Conservation (phyloP, 306 rosid genomes). For the Prunus kanzakura region DNA sequence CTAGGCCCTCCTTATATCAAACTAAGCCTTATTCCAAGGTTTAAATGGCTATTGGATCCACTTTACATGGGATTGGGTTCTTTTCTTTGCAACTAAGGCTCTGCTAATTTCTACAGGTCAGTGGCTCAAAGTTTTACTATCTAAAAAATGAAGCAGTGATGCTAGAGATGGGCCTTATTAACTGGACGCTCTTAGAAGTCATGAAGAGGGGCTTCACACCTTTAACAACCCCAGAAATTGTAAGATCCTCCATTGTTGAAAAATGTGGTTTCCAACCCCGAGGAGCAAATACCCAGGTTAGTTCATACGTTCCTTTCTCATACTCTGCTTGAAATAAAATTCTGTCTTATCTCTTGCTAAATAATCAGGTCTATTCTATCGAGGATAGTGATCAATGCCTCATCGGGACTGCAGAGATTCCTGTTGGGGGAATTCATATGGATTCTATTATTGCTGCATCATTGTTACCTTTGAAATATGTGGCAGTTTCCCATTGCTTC, state of each 20-base stretch:
- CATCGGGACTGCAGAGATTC: slow-evolving; percentile 98
- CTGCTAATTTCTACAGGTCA: slow-evolving; percentile 56
- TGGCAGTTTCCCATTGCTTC: slow-evolving; percentile 88
- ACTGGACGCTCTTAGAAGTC: slow-evolving; percentile 91
- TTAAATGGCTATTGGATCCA: slow-evolving; percentile 16
- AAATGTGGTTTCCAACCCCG: slow-evolving; percentile 98
- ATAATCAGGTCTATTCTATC: slow-evolving; percentile 81
- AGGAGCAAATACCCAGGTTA: slow-evolving; percentile 88
- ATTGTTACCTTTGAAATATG: slow-evolving; percentile 78
- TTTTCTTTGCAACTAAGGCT: slow-evolving; percentile 15
- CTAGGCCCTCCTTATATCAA: not conserved
- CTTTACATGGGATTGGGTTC: not conserved
- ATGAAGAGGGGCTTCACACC: slow-evolving; percentile 82
- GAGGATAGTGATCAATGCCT: slow-evolving; percentile 92
- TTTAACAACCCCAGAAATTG: slow-evolving; percentile 89
- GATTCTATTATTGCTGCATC: slow-evolving; percentile 84
- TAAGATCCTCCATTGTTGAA: slow-evolving; percentile 91
- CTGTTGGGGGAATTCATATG: slow-evolving; percentile 97
- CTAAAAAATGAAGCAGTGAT: slow-evolving; percentile 88
- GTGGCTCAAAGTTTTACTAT: slow-evolving; percentile 95
- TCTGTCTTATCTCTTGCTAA: slow-evolving; percentile 16
- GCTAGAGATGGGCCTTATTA: slow-evolving; percentile 83
- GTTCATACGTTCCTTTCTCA: not conserved
- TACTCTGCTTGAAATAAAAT: not conserved
- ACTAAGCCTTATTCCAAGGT: not conserved